Conservation (phyloP, 805 yeast species). For the Saturnispora silvae region DNA sequence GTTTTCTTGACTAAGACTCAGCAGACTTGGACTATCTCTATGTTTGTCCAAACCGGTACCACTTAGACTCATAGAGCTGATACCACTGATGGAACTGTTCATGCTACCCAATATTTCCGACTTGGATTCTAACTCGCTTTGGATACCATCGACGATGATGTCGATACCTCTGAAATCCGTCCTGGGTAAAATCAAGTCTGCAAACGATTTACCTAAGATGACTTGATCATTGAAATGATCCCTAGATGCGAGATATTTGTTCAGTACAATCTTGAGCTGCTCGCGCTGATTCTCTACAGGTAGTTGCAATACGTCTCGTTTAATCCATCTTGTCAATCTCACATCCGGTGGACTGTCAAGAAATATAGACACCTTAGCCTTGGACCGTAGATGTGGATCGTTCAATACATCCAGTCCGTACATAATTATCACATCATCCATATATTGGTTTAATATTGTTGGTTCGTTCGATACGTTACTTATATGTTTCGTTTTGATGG, state of each 20-base stretch:
- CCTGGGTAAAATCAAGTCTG: conserved; percentile 66
- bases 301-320: conserved; percentile 21
- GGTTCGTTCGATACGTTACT: conserved; percentile 20
- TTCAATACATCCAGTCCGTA: conserved; percentile 77
- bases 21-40: conserved; percentile 18
- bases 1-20: conserved; percentile 21
- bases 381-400: conserved; percentile 41
- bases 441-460: conserved; percentile 31
- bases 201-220: conserved; percentile 55
- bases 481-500: conserved; percentile 12
- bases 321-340: conserved; percentile 70
- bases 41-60: conserved; percentile 11
- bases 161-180: conserved; percentile 52
- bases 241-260: conserved; percentile 46
- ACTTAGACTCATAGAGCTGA: too few relatives aligned
- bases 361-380: conserved; percentile 59
- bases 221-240: conserved; percentile 60
- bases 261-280: conserved; percentile 28
- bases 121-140: conserved; percentile 9
- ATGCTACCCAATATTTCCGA: background rate
- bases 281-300: conserved; percentile 4
- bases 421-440: conserved; percentile 35
- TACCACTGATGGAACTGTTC: background rate
- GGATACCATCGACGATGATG: conserved; percentile 56
- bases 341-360: conserved; percentile 81